Base-by-base conservation (phyloP, 345 rosid genomes). In the Cochlearia excelsa region DNA sequence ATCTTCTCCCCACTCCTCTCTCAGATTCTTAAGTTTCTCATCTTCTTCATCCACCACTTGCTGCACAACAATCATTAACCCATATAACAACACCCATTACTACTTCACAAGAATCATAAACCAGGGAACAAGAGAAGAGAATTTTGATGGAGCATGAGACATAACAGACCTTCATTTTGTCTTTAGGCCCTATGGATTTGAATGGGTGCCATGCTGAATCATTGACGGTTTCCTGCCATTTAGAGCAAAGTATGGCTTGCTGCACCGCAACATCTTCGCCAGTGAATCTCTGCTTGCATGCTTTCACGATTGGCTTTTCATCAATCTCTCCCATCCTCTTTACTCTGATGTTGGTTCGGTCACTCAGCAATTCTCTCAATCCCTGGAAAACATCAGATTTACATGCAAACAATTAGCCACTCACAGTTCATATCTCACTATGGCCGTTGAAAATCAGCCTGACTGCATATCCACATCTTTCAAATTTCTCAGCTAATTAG, bases 301-400 rank as follows among this genome's bases (percentile, higher is more conserved):
- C 74, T 44, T 64, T 63, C 35, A 57, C 45, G 59, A 91, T 84
- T 4, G 84, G 68, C 75, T 80, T 88, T 16, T 29, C 42, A 49
- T 88, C 88, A 33, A 91, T 70, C 55, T 88, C 96, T 6, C 96
- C 98, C 88, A 91, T 72, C 56, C 96, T 78, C 77, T 84, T 88
- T 52, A 88, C 43, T 31, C 87, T 82, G 65, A 88, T 79, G 70
- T 1, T 46, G 7, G 71, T 63, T n/a, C 77, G 64, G 16, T 51
- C 52, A 45, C 75, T 73, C 61, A 76, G 51, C 60, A 67, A 34
- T 6, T 73, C 84, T 40, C 30, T 51, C 35, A 33, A 33, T 2
- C 3, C 35, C 35, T 88, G 77, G 9, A 67, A 33, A 33, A 33
- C 5, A 2, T 33, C 35, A 33, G 35, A 33, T 33, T 16, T 16